phyloP scores from a whole-genome alignment of 1,139 yeast genomes.

The Pichiaceae sp. region DNA sequence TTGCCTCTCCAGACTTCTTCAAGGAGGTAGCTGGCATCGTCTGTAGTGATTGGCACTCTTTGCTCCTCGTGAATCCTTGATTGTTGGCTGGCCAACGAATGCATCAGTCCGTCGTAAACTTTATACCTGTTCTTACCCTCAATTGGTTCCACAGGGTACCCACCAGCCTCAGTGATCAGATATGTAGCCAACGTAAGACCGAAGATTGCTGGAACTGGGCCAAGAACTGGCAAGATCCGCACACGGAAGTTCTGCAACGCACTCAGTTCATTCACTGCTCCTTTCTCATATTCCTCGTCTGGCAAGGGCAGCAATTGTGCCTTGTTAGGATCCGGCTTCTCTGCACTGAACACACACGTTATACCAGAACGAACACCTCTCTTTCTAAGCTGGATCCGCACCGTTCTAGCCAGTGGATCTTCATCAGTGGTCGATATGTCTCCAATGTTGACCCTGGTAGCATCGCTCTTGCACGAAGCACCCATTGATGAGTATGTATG shows the following conservation, averaged over 20 bases:
- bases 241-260: conserved; percentile 87
- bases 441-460: conserved; percentile 73
- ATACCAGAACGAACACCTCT: conserved; percentile 70
- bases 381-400: conserved; percentile 72
- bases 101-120: conserved; percentile 73
- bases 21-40: conserved; percentile 74
- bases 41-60: conserved; percentile 61
- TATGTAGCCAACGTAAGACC: conserved; percentile 87
- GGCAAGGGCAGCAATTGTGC: conserved; percentile 80
- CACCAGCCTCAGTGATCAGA: conserved; percentile 69
- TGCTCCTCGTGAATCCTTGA: conserved; percentile 64
- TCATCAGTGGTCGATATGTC: conserved; percentile 78
- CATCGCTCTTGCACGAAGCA: conserved; percentile 87
- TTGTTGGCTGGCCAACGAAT: conserved; percentile 82
- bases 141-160: conserved; percentile 80
- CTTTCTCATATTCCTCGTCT: conserved; percentile 69
- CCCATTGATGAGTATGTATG: conserved; percentile 87
- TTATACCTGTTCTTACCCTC: conserved; percentile 89
- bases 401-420: conserved; percentile 86
- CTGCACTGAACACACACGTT: conserved; percentile 87
- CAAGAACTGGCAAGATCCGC: conserved; percentile 86
- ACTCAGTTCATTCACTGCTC: conserved; percentile 79
- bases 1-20: conserved; percentile 92
- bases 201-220: conserved; percentile 94
- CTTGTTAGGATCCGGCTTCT: conserved; percentile 92